Percentiles rank a stretch among this genome's conserved stretches.
Evolutionary conservation across 1,139 yeast species (phyloP).

Genomic region (Geotrichum australiense): DNA sequence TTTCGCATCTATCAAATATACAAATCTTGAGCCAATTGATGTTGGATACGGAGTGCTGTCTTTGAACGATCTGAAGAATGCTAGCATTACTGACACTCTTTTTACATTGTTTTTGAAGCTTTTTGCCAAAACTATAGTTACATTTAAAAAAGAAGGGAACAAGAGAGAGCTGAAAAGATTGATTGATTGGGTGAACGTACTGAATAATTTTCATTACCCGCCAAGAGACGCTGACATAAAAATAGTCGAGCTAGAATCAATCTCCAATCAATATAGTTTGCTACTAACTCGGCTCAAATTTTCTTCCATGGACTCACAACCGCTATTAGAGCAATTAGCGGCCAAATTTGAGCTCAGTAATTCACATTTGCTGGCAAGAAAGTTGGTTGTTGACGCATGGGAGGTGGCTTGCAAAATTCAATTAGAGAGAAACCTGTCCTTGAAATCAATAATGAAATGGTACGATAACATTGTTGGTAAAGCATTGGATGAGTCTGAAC

Average conservation of each 20-base stretch:
- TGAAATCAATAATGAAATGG: conserved; percentile 14
- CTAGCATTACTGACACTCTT: conserved; percentile 7
- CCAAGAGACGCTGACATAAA: conserved; percentile 13
- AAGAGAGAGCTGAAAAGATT: conserved; percentile 10
- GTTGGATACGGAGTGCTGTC: conserved; percentile 8
- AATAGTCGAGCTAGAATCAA: conserved; percentile 12
- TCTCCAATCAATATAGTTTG: conserved; percentile 16
- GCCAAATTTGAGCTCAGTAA: conserved; percentile 11
- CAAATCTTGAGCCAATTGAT: conserved; percentile 15
- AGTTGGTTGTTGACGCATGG: conserved; percentile 15
- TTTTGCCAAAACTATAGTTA: conserved; percentile 4
- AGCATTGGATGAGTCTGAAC: conserved; percentile 14
- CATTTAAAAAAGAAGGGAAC: conserved; percentile 6
- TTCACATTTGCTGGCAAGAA: conserved; percentile 14
- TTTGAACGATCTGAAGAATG: not conserved
- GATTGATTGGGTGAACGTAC: conserved; percentile 14
- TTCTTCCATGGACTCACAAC: conserved; percentile 13
- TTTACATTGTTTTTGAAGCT: conserved; percentile 14
- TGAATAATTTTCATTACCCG: conserved; percentile 13
- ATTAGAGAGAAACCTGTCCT: conserved; percentile 8
- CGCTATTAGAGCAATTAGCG: conserved; percentile 15
- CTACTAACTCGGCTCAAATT: conserved; percentile 11
- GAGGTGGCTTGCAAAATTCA: conserved; percentile 11
- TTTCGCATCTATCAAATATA: conserved; percentile 13
- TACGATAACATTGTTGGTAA: conserved; percentile 13